Evolutionary conservation across 768 basidiomycete genomes (phyloP), one percentile per base, ranked within the genome.

Genomic region (Ramaria rubella): DNA sequence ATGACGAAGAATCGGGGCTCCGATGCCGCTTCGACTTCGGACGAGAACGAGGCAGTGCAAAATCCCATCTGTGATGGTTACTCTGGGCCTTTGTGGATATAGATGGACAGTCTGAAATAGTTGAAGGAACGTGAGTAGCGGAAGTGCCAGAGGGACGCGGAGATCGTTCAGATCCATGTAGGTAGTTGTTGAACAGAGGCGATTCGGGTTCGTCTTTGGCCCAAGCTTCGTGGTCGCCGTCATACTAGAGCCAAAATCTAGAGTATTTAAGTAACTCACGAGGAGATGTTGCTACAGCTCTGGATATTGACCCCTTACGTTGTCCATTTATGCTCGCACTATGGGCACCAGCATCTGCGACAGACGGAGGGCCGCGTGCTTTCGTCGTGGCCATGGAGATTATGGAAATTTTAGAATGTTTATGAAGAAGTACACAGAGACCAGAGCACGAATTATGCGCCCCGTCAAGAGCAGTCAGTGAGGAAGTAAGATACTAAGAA

Each of bases 131-230:
- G 31, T 77, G 74, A 54, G 70, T 62, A 34, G 58, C 27, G n/a
- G 54, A 50, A 29, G 34, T 31, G 36, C 56, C 56, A 34, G 65
- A 63, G 43, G 67, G 70, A 57, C 65, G 62, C 21, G 66, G 61
- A 48, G 68, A 68, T 17, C 66, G 56, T 30, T 66, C 58, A 17
- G 66, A 64, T 58, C 62, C 63, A 33, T 60, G 64, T 5, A 64
- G 61, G 29, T 74, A 75, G 48, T 81, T 77, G 42, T 65, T 65
- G 30, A 68, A 62, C 3, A 72, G 78, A 1, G 87, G 86, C 0
- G 87, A 89, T 4, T 87, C 86, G 4, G 87, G 87, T 65, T 92
- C 90, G 66, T 91, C 85, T 62, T 80, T 76, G 4, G 89, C 90
- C 89, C 89, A 92, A 49, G 90, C 89, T 92, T 60, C 23, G 11